A percentile compares a stretch with the other conserved stretches of the same genome.
These are phyloP conservation scores for Xylaria curta DNA, from an alignment of 495 filamentous ascomycete species.

Conservation along the genomic window DNA sequence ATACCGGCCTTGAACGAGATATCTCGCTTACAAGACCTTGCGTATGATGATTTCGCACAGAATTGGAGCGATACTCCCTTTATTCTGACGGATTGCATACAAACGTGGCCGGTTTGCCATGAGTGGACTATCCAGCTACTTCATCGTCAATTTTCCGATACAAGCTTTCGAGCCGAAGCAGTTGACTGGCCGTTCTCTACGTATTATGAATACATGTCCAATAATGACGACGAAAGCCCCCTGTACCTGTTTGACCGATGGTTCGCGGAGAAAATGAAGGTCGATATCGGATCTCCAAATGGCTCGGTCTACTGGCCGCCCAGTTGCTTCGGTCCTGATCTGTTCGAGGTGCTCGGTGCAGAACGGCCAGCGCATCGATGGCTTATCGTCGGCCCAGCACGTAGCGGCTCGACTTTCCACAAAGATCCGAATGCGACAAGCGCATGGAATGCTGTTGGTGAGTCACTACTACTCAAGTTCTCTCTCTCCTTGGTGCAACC, in stretches of 20 bases:
- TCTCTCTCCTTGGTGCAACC: not conserved
- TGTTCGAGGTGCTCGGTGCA: constrained; percentile 81
- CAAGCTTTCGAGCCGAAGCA: constrained; percentile 85
- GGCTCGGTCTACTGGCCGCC: constrained; percentile 81
- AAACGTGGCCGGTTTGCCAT: constrained; percentile 78
- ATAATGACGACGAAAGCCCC: constrained; percentile 85
- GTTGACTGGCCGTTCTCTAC: constrained; percentile 87
- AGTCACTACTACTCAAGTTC: constrained; percentile 21
- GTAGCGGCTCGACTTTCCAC: constrained; percentile 95
- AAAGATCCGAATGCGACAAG: constrained; percentile 75
- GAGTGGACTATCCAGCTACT: constrained; percentile 75
- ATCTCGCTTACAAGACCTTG: constrained; percentile 68
- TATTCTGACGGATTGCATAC: constrained; percentile 85
- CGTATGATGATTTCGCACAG: constrained; percentile 72
- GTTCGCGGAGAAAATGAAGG: constrained; percentile 87
- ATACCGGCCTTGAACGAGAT: constrained; percentile 81
- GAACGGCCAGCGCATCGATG: constrained; percentile 88
- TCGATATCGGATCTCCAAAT: constrained; percentile 63
- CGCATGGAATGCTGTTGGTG: constrained; percentile 89
- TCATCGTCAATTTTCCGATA: constrained; percentile 65
- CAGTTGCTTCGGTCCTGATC: constrained; percentile 83
- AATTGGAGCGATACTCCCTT: constrained; percentile 85
- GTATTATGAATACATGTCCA: constrained; percentile 84
- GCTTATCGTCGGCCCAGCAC: constrained; percentile 89
- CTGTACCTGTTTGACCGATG: constrained; percentile 89